phyloP scores from a whole-genome alignment of 1,284 basidiomycete genomes.

The Fistulina hepatica region DNA sequence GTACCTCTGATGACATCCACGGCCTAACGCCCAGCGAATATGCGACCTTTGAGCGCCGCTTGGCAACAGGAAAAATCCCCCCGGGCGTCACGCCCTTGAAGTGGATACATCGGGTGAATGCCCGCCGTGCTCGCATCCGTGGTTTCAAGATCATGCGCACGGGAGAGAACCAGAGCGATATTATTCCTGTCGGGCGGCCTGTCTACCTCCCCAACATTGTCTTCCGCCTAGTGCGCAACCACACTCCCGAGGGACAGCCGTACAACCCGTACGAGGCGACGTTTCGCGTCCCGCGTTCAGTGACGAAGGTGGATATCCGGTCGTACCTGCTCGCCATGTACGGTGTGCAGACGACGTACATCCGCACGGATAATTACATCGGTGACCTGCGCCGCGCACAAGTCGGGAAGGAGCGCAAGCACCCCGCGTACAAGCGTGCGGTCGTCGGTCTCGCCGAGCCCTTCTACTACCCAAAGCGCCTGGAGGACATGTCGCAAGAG shows the following conservation, averaged over 20 bases:
- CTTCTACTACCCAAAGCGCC: constrained; percentile 79
- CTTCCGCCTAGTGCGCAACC: constrained; percentile 78
- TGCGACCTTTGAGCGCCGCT: neutral
- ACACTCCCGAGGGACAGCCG: constrained; percentile 63
- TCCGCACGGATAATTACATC: constrained; percentile 84
- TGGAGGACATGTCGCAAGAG: constrained; percentile 59
- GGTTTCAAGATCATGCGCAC: neutral
- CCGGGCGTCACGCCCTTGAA: neutral
- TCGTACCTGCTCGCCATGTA: constrained; percentile 80
- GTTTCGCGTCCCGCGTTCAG: constrained; percentile 75
- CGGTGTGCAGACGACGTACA: constrained; percentile 83
- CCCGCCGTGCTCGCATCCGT: neutral
- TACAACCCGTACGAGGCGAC: constrained; percentile 95
- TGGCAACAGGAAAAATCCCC: neutral
- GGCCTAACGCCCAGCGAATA: neutral
- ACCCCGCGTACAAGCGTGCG: constrained; percentile 68
- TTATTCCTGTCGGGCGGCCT: neutral
- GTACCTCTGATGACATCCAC: neutral
- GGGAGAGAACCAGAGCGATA: neutral
- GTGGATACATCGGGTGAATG: neutral
- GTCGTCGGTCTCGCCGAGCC: constrained; percentile 82
- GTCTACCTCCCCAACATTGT: constrained; percentile 85
- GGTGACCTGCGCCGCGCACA: constrained; percentile 41
- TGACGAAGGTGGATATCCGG: constrained; percentile 88
- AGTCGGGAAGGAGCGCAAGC: constrained; percentile 21